phyloP scores from a whole-genome alignment of 2,329 filamentous ascomycete genomes.

The Colletotrichum brevisporum region DNA sequence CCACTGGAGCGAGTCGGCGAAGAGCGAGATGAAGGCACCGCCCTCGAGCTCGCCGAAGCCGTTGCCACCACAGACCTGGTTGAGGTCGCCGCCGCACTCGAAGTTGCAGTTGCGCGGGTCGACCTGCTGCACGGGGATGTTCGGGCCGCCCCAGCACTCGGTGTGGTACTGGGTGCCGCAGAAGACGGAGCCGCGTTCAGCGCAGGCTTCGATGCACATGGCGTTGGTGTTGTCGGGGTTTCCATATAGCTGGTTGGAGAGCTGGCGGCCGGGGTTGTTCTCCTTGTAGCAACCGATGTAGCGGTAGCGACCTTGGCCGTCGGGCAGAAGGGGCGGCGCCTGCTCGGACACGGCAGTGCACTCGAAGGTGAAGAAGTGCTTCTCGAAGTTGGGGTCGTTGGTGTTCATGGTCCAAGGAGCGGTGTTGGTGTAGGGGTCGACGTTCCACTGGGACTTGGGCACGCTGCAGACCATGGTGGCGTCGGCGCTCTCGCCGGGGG shows the following conservation, averaged over 20 bases:
- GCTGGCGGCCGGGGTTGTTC: slow-evolving; percentile 68
- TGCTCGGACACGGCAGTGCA: slow-evolving; percentile 68
- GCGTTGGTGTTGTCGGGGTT: slow-evolving; percentile 58
- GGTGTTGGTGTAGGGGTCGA: slow-evolving; percentile 61
- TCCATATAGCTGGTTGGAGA: slow-evolving; percentile 59
- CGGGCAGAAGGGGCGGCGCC: slow-evolving; percentile 60
- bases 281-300: slow-evolving; percentile 71
- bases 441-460: slow-evolving; percentile 70
- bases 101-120: slow-evolving; percentile 65
- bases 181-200: slow-evolving; percentile 52
- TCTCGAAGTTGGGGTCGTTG: slow-evolving; percentile 66
- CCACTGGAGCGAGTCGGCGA: slow-evolving; percentile 53
- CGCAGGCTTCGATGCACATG: slow-evolving; percentile 62
- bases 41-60: slow-evolving; percentile 50
- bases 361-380: slow-evolving; percentile 65
- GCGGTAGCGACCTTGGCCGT: slow-evolving; percentile 63
- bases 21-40: slow-evolving; percentile 63
- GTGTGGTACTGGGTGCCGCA: slow-evolving; percentile 64
- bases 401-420: slow-evolving; percentile 71
- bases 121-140: slow-evolving; percentile 59
- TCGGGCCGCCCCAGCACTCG: slow-evolving; percentile 70
- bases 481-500: slow-evolving; percentile 63
- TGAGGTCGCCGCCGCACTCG: slow-evolving; percentile 62
- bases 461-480: slow-evolving; percentile 69
- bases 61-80: slow-evolving; percentile 68